Conservation (phyloP, 305 asterid genomes). For the Fraxinus albicans region DNA sequence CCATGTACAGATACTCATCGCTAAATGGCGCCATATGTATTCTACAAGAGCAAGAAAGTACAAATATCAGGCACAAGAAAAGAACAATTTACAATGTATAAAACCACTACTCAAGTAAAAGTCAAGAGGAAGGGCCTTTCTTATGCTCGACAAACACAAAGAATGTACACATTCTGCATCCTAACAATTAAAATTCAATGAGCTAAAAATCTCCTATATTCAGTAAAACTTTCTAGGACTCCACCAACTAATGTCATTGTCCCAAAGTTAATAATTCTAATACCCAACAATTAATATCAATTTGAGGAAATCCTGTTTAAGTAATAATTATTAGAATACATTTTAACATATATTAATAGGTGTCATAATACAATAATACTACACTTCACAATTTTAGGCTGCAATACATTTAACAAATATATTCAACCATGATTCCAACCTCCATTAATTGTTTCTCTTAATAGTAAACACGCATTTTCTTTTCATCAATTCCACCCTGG, state of each 20-base stretch:
- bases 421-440: neutral
- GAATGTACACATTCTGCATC: neutral
- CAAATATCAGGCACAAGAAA: constrained; percentile 23
- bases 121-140: neutral
- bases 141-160: neutral
- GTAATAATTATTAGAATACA: neutral
- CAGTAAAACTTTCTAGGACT: neutral
- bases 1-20: constrained; percentile 80
- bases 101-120: neutral
- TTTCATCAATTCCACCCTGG: neutral
- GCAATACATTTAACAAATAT: neutral
- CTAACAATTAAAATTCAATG: neutral
- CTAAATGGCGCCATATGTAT: constrained; percentile 99
- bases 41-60: constrained; percentile 53
- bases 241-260: neutral
- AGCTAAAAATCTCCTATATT: neutral
- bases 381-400: neutral
- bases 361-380: neutral
- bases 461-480: neutral
- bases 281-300: constrained; percentile 2
- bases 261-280: neutral
- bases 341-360: neutral
- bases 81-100: neutral
- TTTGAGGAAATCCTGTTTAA: neutral
- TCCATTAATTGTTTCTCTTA: neutral